Percentiles rank a stretch among this genome's conserved stretches.
phyloP scores from a whole-genome alignment of 2,329 filamentous ascomycete genomes.

The Aspergillus tubingensis region DNA sequence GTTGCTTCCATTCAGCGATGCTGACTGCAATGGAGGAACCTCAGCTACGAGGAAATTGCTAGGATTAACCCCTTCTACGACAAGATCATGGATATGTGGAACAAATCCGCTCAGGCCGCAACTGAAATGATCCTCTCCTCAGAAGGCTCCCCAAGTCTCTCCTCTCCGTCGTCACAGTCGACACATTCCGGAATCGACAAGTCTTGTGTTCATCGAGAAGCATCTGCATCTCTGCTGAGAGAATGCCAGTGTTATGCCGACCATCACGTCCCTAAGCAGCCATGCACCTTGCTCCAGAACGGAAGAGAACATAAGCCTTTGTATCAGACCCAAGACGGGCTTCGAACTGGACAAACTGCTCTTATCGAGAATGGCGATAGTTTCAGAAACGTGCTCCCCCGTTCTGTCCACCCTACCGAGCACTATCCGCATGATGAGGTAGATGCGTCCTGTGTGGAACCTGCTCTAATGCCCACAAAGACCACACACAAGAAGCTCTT shows the following conservation, averaged over 20 bases:
- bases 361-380: slow-evolving; percentile 13
- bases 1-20: not conserved
- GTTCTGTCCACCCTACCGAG: no score
- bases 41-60: slow-evolving; percentile 28
- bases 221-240: slow-evolving; percentile 10
- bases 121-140: slow-evolving; percentile 13
- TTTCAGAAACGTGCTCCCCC: not conserved
- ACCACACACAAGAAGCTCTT: slow-evolving; percentile 45
- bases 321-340: slow-evolving; percentile 13
- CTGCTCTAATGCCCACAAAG: slow-evolving; percentile 1
- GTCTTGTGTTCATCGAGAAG: slow-evolving; percentile 14
- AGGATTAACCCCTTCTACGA: slow-evolving; percentile 32
- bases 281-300: slow-evolving; percentile 12
- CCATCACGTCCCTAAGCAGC: slow-evolving; percentile 1
- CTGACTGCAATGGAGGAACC: slow-evolving; percentile 22
- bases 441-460: not conserved
- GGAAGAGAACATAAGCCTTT: slow-evolving; percentile 17
- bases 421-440: no score
- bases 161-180: slow-evolving; percentile 19
- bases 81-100: slow-evolving; percentile 26
- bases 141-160: slow-evolving; percentile 18
- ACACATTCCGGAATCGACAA: slow-evolving; percentile 9
- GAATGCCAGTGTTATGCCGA: not conserved
- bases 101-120: slow-evolving; percentile 13
- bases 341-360: slow-evolving; percentile 16